A percentile compares a stretch with the other conserved stretches of the same genome.
Conservation (phyloP, 208 protist species). For the Leptomonas seymouri region DNA sequence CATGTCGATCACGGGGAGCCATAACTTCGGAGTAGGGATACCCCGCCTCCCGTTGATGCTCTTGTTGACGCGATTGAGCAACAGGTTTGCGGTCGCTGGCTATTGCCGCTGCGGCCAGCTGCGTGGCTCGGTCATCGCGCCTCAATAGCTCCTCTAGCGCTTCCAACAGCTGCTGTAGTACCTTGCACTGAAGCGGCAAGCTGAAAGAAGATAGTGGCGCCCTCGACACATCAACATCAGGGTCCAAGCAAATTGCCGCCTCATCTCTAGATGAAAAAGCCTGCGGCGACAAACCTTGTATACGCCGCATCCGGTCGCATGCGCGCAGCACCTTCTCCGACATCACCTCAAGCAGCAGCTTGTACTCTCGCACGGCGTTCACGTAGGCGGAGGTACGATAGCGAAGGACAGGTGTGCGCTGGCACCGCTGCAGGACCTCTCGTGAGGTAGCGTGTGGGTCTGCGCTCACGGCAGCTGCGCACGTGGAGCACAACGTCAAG, state of each 20-base stretch:
- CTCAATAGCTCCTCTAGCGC: constrained; percentile 41
- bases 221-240: neutral
- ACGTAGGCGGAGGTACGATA: constrained; percentile 46
- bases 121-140: constrained; percentile 14
- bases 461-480: constrained; percentile 34
- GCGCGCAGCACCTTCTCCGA: constrained; percentile 31
- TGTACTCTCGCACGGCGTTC: constrained; percentile 52
- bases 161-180: constrained; percentile 39
- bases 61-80: neutral
- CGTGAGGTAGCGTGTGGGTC: constrained; percentile 20
- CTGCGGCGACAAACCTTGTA: neutral
- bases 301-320: constrained; percentile 26
- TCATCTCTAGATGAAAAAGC: no score
- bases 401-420: constrained; percentile 31
- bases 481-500: constrained; percentile 48
- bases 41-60: neutral
- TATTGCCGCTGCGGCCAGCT: neutral
- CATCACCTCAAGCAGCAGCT: constrained; percentile 46
- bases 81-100: neutral
- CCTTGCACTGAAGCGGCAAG: constrained; percentile 28
- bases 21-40: constrained; percentile 29
- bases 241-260: neutral
- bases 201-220: constrained; percentile 16
- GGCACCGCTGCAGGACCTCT: constrained; percentile 40
- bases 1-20: constrained; percentile 28